phyloP scores from a whole-genome alignment of 129 eudicot genomes.

The Centaurea solstitialis region DNA sequence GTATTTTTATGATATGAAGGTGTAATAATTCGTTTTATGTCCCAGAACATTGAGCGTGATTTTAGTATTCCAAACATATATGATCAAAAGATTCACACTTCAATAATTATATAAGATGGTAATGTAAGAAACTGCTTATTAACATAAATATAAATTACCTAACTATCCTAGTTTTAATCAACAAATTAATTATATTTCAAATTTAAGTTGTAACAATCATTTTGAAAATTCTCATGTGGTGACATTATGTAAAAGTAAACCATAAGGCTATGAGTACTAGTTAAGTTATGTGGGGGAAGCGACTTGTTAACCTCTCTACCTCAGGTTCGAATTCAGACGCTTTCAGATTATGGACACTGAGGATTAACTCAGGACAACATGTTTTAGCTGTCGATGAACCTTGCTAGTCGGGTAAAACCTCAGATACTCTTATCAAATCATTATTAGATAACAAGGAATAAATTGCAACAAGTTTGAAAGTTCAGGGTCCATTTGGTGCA shows the following conservation, averaged over 20 bases:
- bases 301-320: too few species aligned
- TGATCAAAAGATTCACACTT: not conserved
- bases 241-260: not conserved
- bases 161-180: not conserved
- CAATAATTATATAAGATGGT: not conserved
- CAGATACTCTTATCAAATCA: too few species aligned
- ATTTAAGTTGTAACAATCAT: not conserved
- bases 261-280: too few species aligned
- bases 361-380: too few species aligned
- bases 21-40: not conserved
- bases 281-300: too few species aligned
- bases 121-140: not conserved
- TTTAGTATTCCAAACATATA: too few species aligned
- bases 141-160: not conserved
- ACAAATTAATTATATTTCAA: not conserved
- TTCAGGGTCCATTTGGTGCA: conserved; percentile 9
- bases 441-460: not conserved
- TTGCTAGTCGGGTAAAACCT: too few species aligned
- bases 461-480: not conserved
- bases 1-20: not conserved
- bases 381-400: too few species aligned
- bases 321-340: too few species aligned
- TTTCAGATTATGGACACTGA: too few species aligned
- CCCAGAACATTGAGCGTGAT: too few species aligned
- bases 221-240: not conserved